Conservation (phyloP, 495 filamentous ascomycete genomes). For the Penicillium macrosclerotiorum region DNA sequence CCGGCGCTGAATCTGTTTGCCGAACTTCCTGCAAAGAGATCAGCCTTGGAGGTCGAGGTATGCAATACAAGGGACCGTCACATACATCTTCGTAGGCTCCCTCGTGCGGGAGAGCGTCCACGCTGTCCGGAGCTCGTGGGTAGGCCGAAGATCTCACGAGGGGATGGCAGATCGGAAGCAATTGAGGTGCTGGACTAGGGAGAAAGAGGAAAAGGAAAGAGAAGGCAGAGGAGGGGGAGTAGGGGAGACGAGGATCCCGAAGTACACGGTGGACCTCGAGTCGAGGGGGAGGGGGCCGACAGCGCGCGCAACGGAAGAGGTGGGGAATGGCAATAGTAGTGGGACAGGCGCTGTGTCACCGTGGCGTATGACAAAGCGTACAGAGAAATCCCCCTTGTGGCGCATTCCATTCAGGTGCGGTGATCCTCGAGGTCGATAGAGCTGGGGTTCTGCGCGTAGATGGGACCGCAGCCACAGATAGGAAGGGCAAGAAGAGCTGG, state of each 20-base stretch:
- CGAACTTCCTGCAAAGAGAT: slow-evolving; percentile 79
- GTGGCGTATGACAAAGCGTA: slow-evolving; percentile 9
- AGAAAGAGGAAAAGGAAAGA: slow-evolving; percentile 1
- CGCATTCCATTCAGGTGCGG: slow-evolving; percentile 7
- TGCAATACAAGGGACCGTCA: slow-evolving; percentile 3
- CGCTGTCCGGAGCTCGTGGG: slow-evolving; percentile 17
- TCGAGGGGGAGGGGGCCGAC: slow-evolving; percentile 15
- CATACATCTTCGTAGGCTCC: slow-evolving; percentile 34
- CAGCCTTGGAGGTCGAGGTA: not conserved
- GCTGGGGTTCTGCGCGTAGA: not conserved
- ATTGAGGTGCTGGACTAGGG: not conserved
- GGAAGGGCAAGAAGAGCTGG: not conserved
- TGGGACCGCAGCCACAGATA: not conserved
- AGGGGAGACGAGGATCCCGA: slow-evolving; percentile 3
- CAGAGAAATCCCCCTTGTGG: not conserved
- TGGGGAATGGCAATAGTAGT: slow-evolving; percentile 25
- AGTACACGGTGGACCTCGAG: slow-evolving; percentile 4
- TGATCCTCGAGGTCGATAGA: too few species aligned
- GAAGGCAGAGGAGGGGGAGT: slow-evolving; percentile 1
- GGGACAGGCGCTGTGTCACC: slow-evolving; percentile 21
- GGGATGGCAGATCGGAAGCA: not conserved
- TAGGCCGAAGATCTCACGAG: not conserved
- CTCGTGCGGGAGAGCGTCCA: slow-evolving; percentile 18
- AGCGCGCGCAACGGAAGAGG: slow-evolving; percentile 9
- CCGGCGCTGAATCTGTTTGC: slow-evolving; percentile 97